These are phyloP conservation scores for Ulota crispa DNA, from an alignment of 225 moss, liverwort and hornwort species.

Conservation along the genomic window DNA sequence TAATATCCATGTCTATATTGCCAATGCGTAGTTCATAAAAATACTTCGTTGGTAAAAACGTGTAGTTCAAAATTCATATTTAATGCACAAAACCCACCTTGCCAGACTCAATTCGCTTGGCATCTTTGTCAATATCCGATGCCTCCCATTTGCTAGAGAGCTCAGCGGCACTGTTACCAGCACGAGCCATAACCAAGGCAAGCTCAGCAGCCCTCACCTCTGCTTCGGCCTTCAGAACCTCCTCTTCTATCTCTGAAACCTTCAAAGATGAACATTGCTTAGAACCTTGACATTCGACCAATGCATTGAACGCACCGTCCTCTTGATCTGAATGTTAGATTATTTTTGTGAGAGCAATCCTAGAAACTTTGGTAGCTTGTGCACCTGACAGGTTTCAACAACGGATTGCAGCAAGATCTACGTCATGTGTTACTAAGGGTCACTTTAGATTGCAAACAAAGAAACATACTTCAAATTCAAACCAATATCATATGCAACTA, in stretches of 20 bases:
- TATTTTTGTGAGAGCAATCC: neutral
- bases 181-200: conserved; percentile 81
- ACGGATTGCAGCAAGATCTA: neutral
- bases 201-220: conserved; percentile 66
- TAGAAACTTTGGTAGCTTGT: neutral
- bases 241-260: conserved; percentile 65
- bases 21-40: neutral
- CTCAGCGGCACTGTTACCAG: conserved; percentile 50
- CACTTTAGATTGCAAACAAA: neutral
- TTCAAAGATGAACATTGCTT: conserved; percentile 44
- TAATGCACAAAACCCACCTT: conserved; percentile 42
- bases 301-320: neutral
- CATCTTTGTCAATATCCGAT: conserved; percentile 56
- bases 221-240: conserved; percentile 52
- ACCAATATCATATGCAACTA: neutral
- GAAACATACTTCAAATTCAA: neutral
- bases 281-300: conserved; percentile 11
- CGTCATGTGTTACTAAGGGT: neutral
- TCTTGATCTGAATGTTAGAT: neutral
- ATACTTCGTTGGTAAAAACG: neutral
- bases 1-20: neutral
- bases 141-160: conserved; percentile 57
- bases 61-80: neutral
- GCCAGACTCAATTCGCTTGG: conserved; percentile 79
- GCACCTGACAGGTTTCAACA: neutral